These are phyloP conservation scores for Curvularia sp. DNA, from an alignment of 2,329 filamentous ascomycete species.

Conservation along the genomic window DNA sequence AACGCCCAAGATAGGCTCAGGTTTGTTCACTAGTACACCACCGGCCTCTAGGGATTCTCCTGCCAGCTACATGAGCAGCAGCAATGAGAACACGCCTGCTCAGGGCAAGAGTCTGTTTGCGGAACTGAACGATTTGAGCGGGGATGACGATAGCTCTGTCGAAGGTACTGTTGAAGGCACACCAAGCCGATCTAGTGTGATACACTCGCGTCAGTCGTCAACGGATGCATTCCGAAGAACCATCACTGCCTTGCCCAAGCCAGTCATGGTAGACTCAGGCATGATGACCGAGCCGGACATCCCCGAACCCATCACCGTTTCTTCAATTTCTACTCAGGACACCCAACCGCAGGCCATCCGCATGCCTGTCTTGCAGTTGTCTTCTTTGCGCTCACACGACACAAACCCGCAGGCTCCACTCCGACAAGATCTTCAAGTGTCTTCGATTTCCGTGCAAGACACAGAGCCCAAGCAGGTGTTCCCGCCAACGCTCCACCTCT, in stretches of 20 bases:
- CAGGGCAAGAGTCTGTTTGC: constrained; percentile 84
- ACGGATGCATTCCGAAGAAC: constrained; percentile 38
- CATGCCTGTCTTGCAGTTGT: constrained; percentile 28
- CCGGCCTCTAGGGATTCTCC: constrained; percentile 63
- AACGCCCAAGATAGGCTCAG: constrained; percentile 66
- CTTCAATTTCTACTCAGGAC: constrained; percentile 41
- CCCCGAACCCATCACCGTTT: constrained; percentile 43
- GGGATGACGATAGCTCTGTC: constrained; percentile 58
- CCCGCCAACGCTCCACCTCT: constrained; percentile 32
- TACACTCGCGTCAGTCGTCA: constrained; percentile 44
- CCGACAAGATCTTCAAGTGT: constrained; percentile 30
- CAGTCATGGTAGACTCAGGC: constrained; percentile 65
- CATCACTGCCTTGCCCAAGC: constrained; percentile 28
- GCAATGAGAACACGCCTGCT: constrained; percentile 55
- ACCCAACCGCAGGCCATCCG: constrained; percentile 35
- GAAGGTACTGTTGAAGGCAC: constrained; percentile 49
- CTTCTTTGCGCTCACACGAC: constrained; percentile 39
- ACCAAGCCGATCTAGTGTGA: constrained; percentile 43
- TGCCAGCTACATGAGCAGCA: constrained; percentile 57
- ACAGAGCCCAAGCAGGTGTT: constrained; percentile 31
- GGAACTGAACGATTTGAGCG: constrained; percentile 82
- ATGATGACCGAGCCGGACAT: constrained; percentile 69
- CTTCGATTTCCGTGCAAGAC: constrained; percentile 32
- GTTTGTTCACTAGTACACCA: constrained; percentile 66
- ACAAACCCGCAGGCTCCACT: constrained; percentile 33